Evolutionary conservation across 352 stramenopile genomes (phyloP), one percentile per base, ranked within the genome.

Genomic region (Globisporangium apiculatum): DNA sequence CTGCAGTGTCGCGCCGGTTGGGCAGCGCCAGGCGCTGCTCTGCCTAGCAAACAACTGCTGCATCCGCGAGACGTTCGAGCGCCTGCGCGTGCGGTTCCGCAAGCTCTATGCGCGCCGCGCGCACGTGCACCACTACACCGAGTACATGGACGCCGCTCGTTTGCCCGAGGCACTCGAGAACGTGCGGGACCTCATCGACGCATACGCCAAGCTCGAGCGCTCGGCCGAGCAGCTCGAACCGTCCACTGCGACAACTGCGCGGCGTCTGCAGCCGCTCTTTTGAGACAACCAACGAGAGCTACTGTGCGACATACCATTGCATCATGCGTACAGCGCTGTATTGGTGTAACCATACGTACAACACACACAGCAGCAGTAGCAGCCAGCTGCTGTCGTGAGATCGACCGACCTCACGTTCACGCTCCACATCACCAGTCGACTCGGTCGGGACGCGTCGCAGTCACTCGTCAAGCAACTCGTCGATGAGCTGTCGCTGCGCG

Each of bases 11-110:
- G 71, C 82, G 0, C 76, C 85, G 4, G 71, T 93, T 37, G 72
- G 72, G 7, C 75, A 86, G 41, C 65, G 51, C 14, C 70, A 76
- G 12, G 86, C 86, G n/a, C 62, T 97, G 45, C 66, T 96, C 8
- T 91, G 77, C 48, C 58, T 97, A 1, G 86, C 82, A 38, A 97
- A 96, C 68, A 92, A 93, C 65, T 91, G 82, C 71, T 94, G 83
- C 65, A 91, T 96, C 53, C 76, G 73, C 35, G 72, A 89, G 36
- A 95, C 83, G 5, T 95, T 97, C 59, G 68, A 83, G 60, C 71
- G 80, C 8, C 73, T 97, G 59, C 73, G 75, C 50, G 57, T 61
- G 36, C 83, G 85, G 17, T 96, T 96, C 62, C 64, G 68, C n/a
- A 87, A 83, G 60, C 75, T 97, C 1, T 97, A 93, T 66, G 59